A percentile compares a stretch with the other conserved stretches of the same genome.
Conservation (phyloP, 306 rosid genomes). For the Fragaria ananassa region DNA sequence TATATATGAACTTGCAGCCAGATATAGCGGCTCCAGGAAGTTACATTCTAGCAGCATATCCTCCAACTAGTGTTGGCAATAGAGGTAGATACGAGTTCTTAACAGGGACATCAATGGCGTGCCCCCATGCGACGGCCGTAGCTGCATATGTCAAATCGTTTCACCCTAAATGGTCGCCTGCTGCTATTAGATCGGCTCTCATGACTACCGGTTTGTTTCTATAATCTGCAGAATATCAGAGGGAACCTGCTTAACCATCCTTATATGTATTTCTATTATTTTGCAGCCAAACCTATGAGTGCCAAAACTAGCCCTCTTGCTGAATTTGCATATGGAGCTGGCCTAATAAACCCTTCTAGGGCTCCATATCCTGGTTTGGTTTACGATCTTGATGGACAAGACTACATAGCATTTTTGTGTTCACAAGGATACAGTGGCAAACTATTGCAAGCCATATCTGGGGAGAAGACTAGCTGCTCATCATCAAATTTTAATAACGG, state of each 20-base stretch:
- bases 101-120: slow-evolving; percentile 53
- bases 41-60: slow-evolving; percentile 42
- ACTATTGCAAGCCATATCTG: slow-evolving; percentile 9
- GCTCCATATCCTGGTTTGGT: slow-evolving; percentile 46
- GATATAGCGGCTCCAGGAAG: slow-evolving; percentile 46
- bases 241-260: neutral
- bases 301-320: slow-evolving; percentile 10
- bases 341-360: slow-evolving; percentile 35
- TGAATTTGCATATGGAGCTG: slow-evolving; percentile 50
- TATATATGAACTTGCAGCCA: slow-evolving; percentile 24
- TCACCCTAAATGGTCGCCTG: slow-evolving; percentile 49
- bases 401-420: slow-evolving; percentile 41
- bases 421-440: slow-evolving; percentile 36
- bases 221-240: neutral
- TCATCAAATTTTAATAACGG: neutral
- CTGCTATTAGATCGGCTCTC: slow-evolving; percentile 38
- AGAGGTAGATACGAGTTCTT: neutral
- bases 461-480: slow-evolving; percentile 15
- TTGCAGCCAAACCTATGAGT: slow-evolving; percentile 36
- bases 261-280: neutral
- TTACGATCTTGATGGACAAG: slow-evolving; percentile 31
- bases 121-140: slow-evolving; percentile 41
- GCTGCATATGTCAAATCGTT: slow-evolving; percentile 56
- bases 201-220: slow-evolving; percentile 40
- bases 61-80: neutral